Percentiles rank a stretch among this genome's conserved stretches.
These are phyloP conservation scores for Perilla frutescens DNA, from an alignment of 257 asterid species.

Conservation along the genomic window DNA sequence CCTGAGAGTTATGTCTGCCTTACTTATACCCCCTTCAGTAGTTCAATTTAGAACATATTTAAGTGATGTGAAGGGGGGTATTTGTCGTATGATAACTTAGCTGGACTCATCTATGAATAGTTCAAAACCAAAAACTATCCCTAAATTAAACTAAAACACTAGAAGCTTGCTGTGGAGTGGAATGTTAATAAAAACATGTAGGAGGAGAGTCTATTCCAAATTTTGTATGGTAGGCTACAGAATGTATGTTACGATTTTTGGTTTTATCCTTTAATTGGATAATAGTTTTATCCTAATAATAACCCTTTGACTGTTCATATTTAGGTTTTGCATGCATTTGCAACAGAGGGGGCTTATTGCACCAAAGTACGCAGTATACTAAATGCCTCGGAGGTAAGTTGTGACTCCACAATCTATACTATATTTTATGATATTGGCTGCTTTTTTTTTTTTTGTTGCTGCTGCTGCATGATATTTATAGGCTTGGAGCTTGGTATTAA, in stretches of 20 bases:
- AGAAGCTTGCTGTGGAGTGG: neutral
- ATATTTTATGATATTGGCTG: constrained; percentile 17
- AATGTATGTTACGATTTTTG: neutral
- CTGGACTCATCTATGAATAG: neutral
- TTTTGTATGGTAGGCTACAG: constrained; percentile 10
- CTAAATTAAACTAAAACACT: neutral
- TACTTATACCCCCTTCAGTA: neutral
- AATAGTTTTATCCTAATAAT: neutral
- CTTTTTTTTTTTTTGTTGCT: constrained; percentile 19
- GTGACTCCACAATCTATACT: constrained; percentile 29
- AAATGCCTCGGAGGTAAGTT: constrained; percentile 84
- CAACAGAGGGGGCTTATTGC: constrained; percentile 95
- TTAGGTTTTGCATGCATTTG: constrained; percentile 96
- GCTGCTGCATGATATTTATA: neutral
- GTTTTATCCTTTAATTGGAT: neutral
- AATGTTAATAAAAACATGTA: neutral
- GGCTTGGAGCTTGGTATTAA: neutral
- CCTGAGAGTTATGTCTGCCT: neutral
- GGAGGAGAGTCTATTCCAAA: neutral
- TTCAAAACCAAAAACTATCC: neutral
- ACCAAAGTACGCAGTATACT: constrained; percentile 84
- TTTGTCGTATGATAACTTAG: neutral
- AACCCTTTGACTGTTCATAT: constrained; percentile 23
- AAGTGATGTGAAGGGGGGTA: neutral
- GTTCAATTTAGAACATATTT: neutral